Evolutionary conservation across 1,139 yeast genomes (phyloP), one percentile per base, ranked within the genome.

Genomic region (Lodderomyces oxycetoniae): DNA sequence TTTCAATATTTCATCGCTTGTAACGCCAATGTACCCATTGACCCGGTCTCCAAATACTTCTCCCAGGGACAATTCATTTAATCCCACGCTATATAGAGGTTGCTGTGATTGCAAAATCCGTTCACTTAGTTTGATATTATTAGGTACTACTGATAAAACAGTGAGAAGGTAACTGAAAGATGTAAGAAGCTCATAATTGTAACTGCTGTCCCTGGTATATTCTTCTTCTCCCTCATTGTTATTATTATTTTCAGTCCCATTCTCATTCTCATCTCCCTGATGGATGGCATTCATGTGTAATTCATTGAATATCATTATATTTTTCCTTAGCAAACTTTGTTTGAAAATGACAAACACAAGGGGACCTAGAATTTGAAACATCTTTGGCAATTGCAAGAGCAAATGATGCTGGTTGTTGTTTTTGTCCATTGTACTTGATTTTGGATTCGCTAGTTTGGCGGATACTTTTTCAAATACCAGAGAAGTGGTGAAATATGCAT

Each of bases 271-370:
- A 7, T 24, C 26, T 14, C n/a, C 26, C 9, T 10, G 6, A 24
- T 24, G 6, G 6, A 14, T 11, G 6, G 26, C n/a, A 7, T 52
- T 50, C 32, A 26, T 60, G 55, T 28, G 51, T 25, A 32, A 54
- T 43, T 73, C 60, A 45, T 74, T 74, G 44, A 82, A 69, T 4
- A 87, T 55, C 8, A 87, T 42, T 7, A 87, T 66, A 26, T 79
- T 66, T 41, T 79, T 73, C 14, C 93, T 63, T 20, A 83, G 52
- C 23, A 88, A 55, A 4, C 81, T 73, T 24, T 79, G 68, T 52
- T 82, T 84, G 79, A 85, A 86, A 4, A 84, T 54, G 17, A 74
- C 74, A 49, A 83, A 85, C 2, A 83, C 63, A 31, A 83, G 58
- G 0, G 96, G 94, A 0, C 96, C 96, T 38, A 83, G 61, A 5